Percentiles rank a stretch among this genome's conserved stretches.
These are phyloP conservation scores for Boletales sp. DNA, from an alignment of 768 basidiomycete genomes.

Conservation along the genomic window DNA sequence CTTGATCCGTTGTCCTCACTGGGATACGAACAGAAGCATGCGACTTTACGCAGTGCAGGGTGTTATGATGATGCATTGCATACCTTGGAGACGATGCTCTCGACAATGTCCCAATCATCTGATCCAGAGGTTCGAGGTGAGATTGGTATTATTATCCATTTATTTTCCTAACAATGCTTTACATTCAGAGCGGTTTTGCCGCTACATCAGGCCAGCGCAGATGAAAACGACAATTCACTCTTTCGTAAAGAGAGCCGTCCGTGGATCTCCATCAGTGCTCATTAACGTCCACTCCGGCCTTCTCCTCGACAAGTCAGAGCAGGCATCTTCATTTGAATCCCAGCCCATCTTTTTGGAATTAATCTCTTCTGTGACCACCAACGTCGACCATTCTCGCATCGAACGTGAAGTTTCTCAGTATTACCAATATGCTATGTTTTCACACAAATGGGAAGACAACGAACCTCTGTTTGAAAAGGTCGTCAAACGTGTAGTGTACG, in stretches of 20 bases:
- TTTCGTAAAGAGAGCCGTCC: neutral
- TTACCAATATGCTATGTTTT: conserved; percentile 9
- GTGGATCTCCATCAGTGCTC: conserved; percentile 5
- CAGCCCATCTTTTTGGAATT: conserved; percentile 5
- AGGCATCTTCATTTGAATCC: conserved; percentile 5
- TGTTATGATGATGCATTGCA: neutral
- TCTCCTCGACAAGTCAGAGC: conserved; percentile 2
- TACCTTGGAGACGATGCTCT: conserved; percentile 9
- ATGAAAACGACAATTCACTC: neutral
- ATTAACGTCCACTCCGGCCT: conserved; percentile 8
- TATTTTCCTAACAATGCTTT: neutral
- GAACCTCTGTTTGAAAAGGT: conserved; percentile 9
- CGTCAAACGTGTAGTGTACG: conserved; percentile 1
- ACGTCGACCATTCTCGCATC: conserved; percentile 4
- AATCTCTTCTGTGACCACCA: conserved; percentile 9
- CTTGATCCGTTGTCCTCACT: conserved; percentile 5
- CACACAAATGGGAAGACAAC: conserved; percentile 1
- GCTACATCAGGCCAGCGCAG: neutral
- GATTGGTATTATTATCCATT: neutral
- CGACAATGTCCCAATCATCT: conserved; percentile 1
- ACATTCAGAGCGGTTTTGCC: neutral
- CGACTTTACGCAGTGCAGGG: conserved; percentile 1
- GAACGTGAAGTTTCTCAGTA: conserved; percentile 1
- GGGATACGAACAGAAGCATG: conserved; percentile 11
- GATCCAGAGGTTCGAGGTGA: conserved; percentile 2